A percentile compares a stretch with the other conserved stretches of the same genome.
Conservation (phyloP, 805 yeast species). For the Lachancea mirantina region DNA sequence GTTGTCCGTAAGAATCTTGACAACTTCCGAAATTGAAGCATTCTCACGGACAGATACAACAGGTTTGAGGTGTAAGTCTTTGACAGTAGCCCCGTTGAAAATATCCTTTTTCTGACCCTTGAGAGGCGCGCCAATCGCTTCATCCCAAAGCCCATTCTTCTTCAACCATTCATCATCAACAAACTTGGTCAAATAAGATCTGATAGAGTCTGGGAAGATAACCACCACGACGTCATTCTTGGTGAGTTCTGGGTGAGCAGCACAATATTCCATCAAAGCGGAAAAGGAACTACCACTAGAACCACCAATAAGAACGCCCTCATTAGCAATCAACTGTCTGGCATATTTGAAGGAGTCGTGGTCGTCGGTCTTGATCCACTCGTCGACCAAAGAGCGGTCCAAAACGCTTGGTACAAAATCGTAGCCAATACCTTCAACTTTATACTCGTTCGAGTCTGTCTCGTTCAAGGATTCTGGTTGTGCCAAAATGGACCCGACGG, state of each 20-base stretch:
- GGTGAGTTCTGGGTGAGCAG: conserved; percentile 51
- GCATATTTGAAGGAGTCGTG: conserved; percentile 72
- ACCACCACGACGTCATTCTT: conserved; percentile 73
- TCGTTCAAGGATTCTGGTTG: conserved; percentile 65
- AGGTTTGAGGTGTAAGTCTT: conserved; percentile 67
- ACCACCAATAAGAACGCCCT: conserved; percentile 87
- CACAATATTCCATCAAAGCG: conserved; percentile 65
- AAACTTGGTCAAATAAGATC: conserved; percentile 81
- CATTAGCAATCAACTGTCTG: conserved; percentile 73
- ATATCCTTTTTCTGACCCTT: conserved; percentile 34
- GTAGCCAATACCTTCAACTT: conserved; percentile 88
- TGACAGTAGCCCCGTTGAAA: conserved; percentile 51
- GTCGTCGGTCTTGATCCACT: conserved; percentile 84
- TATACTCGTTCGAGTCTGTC: conserved; percentile 47
- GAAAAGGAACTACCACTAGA: conserved; percentile 79
- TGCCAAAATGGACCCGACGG: conserved; percentile 79
- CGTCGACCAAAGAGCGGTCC: conserved; percentile 56
- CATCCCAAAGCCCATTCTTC: conserved; percentile 65
- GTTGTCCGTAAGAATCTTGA: conserved; percentile 61
- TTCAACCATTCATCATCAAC: conserved; percentile 90
- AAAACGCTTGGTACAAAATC: conserved; percentile 82
- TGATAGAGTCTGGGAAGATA: conserved; percentile 77
- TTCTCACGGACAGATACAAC: conserved; percentile 63
- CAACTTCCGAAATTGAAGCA: conserved; percentile 56
- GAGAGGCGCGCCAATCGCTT: conserved; percentile 32